Base-by-base conservation (phyloP, 2,329 filamentous ascomycete species). In the Cyphellophora attinorum region DNA sequence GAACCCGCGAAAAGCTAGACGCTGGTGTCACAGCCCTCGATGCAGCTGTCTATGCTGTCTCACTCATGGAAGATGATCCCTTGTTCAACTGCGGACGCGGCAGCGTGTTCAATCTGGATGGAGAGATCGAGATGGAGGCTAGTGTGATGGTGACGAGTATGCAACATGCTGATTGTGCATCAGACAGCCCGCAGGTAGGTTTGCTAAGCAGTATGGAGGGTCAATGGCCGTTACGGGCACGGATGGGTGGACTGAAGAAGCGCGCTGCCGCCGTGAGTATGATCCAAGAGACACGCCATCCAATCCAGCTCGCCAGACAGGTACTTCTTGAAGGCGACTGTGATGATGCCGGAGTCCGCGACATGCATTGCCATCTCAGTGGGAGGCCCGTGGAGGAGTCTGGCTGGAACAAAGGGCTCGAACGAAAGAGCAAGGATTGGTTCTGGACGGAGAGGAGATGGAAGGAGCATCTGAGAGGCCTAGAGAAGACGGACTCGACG, bases 11-110 rank as follows among this genome's bases (percentile, higher is more conserved):
- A 4, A 55, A 63, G 12, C 60, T 71, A 8, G 40, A 53, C 12
- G 40, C 40, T 3, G 46, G 47, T 5, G 35, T 37, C 5, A 68
- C 68, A 1, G 82, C 86, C 0, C 68, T 94, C 11, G 77, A 85
- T 36, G 72, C 77, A 1, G 85, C 84, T 2, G 79, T 80, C 2
- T 73, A 79, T 55, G 85, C 85, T 29, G 85, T 93, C 8, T 64
- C 67, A 1, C 68, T 79, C 16, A 72, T 94, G 11, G 86, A 94
- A 60, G 68, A 93, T 51, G 75, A 86, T 51, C 70, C 79, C 2
- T 72, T 93, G 4, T 93, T 91, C 70, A 94, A 94, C 61, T 77
- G 78, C 38, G 85, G 78, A 5, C 79, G 77, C 49, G 88, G 88
- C 34, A 83, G 85, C 33, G 85, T 93, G 13, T 94, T 93, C 58